Evolutionary conservation across 192 early-diverging fungal species (phyloP), one percentile per base, ranked within the genome.

Genomic region (Coemansia reversa): DNA sequence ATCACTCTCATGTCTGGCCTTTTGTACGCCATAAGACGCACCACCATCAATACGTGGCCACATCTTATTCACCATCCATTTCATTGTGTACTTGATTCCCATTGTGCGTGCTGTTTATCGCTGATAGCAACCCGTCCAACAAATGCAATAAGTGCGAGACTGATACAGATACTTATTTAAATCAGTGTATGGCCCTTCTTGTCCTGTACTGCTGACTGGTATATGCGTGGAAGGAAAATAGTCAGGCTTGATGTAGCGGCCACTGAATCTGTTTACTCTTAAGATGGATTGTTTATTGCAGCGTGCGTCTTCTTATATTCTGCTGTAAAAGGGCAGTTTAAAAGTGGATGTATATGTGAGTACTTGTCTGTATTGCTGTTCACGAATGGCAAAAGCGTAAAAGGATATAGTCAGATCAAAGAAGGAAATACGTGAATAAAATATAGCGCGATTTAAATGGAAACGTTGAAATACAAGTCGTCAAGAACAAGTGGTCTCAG

Each of bases 51-150:
- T 79, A 19, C 72, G 76, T 28, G 76, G 76, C 76, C 76, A 79
- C 76, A 79, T 79, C 58, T 63, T 79, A 60, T 79, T 79, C 52
- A 79, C 71, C 76, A 79, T 62, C 76, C 76, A 79, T 32, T 61
- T 79, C 76, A 79, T 74, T 58, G 76, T 79, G 27, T 79, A 79
- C 61, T 79, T 79, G 72, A 79, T 66, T 29, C 72, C 58, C 76
- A 79, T 79, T 57, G 50, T 62, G 16, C 14, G 28, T 0, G 25
- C 45, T 20, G 20, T 24, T 7, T 50, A 9, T 22, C 33, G 1
- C 23, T 7, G 47, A 16, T 50, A 16, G 27, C 47, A 20, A 49
- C 47, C 25, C 18, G 35, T 7, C 16, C 16, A 39, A 20, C 28
- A 16, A 25, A 18, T 47, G 28, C 27, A 27, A 25, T 50, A 47